phyloP scores from a whole-genome alignment of 2,329 filamentous ascomycete species.

The Aureobasidium sp. region DNA sequence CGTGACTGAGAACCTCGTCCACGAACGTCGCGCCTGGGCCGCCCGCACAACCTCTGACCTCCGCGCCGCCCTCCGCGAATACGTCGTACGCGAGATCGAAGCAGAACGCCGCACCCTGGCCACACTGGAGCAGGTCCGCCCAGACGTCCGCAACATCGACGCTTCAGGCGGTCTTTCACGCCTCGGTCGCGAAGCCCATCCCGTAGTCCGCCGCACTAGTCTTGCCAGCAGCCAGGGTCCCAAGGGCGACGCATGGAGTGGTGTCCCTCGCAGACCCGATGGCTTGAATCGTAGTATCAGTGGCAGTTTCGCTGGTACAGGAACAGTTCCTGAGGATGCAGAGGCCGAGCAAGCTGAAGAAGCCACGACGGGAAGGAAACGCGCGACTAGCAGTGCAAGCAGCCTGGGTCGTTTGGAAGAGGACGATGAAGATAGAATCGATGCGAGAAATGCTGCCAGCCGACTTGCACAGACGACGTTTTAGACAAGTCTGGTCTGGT shows the following conservation, averaged over 20 bases:
- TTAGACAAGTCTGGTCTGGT: conserved; percentile 31
- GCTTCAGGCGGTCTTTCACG: conserved; percentile 81
- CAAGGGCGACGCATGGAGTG: conserved; percentile 97
- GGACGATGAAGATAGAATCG: conserved; percentile 87
- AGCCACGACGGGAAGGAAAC: conserved; percentile 37
- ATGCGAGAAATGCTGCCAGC: conserved; percentile 92
- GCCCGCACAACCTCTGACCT: conserved; percentile 77
- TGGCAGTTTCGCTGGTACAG: conserved; percentile 52
- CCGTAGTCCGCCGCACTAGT: conserved; percentile 62
- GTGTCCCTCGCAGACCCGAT: conserved; percentile 75
- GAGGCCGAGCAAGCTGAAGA: conserved; percentile 35
- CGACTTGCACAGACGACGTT: conserved; percentile 91
- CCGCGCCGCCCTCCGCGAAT: conserved; percentile 76
- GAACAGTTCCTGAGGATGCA: conserved; percentile 47
- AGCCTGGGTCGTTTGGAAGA: conserved; percentile 56
- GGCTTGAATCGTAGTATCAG: conserved; percentile 70
- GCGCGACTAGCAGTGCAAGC: conserved; percentile 39
- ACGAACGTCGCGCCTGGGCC: conserved; percentile 89
- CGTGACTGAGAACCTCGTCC: conserved; percentile 79
- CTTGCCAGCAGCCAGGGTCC: conserved; percentile 86
- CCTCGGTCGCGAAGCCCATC: conserved; percentile 81
- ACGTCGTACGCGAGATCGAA: conserved; percentile 90
- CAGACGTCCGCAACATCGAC: conserved; percentile 90
- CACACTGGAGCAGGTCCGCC: conserved; percentile 84
- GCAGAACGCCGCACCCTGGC: conserved; percentile 86